A percentile compares a stretch with the other conserved stretches of the same genome.
Evolutionary conservation across 176 grass and related monocot genomes (phyloP).

Genomic region (Cenchrus americanus): DNA sequence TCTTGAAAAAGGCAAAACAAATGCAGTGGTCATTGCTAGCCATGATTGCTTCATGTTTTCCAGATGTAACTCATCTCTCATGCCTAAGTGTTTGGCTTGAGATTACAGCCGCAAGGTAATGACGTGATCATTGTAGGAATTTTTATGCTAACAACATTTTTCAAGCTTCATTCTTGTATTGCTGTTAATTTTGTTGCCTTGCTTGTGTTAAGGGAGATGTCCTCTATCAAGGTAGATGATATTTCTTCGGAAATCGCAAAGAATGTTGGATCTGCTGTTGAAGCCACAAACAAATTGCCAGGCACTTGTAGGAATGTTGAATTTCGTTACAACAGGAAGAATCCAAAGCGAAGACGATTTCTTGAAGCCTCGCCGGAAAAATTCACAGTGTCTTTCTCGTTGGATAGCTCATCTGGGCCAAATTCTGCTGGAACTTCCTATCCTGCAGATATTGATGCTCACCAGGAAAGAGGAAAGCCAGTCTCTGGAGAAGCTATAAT

Average conservation of each 20-base stretch:
- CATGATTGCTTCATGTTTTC: slow-evolving; percentile 89
- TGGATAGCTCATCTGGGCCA: slow-evolving; percentile 38
- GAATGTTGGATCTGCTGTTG: slow-evolving; percentile 81
- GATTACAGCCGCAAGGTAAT: slow-evolving; percentile 89
- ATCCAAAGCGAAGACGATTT: slow-evolving; percentile 79
- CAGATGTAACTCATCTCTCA: slow-evolving; percentile 77
- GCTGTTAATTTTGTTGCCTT: slow-evolving; percentile 42
- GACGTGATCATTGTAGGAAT: background rate
- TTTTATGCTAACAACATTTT: slow-evolving; percentile 34
- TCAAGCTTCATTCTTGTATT: slow-evolving; percentile 42
- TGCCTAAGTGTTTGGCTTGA: slow-evolving; percentile 93
- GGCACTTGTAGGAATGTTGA: slow-evolving; percentile 54
- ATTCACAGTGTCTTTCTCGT: slow-evolving; percentile 38
- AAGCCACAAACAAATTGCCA: slow-evolving; percentile 82
- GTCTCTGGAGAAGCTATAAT: slow-evolving; percentile 38
- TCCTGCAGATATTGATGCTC: slow-evolving; percentile 41
- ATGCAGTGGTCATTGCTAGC: slow-evolving; percentile 88
- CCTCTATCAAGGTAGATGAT: slow-evolving; percentile 70
- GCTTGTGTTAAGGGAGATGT: slow-evolving; percentile 62
- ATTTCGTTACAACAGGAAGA: slow-evolving; percentile 84
- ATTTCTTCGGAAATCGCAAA: slow-evolving; percentile 71
- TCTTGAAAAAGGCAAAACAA: slow-evolving; percentile 81
- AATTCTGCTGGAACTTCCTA: slow-evolving; percentile 42
- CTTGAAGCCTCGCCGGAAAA: slow-evolving; percentile 50
- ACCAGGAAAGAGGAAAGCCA: slow-evolving; percentile 52